Conservation (phyloP, 2,329 filamentous ascomycete species). For the Colletotrichum lindemuthianum region DNA sequence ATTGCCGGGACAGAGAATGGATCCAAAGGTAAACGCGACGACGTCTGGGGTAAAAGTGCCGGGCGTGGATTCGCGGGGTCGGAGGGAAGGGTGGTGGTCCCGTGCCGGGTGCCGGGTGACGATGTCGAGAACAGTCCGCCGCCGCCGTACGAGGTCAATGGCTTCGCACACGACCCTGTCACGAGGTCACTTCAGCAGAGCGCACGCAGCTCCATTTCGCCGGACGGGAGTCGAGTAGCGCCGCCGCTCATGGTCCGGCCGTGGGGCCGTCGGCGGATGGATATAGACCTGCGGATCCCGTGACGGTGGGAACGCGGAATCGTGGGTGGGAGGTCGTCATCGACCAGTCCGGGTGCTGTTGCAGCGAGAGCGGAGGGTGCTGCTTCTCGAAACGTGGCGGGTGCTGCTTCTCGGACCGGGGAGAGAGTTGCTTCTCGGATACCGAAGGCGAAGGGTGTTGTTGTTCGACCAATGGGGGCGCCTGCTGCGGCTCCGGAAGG, state of each 20-base stretch:
- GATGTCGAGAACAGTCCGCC: slow-evolving; percentile 4
- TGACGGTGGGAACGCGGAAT: neutral
- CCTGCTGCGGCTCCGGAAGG: too few species aligned
- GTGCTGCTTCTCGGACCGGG: slow-evolving; percentile 4
- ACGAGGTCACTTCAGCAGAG: slow-evolving; percentile 3
- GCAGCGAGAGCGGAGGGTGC: neutral
- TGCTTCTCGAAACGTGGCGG: slow-evolving; percentile 22
- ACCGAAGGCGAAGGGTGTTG: neutral
- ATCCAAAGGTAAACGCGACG: slow-evolving; percentile 5
- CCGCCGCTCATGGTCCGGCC: too few species aligned
- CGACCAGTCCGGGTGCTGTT: neutral
- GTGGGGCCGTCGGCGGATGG: neutral
- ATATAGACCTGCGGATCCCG: neutral
- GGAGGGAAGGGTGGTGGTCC: neutral
- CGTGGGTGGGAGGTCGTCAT: neutral
- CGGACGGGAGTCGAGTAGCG: too few species aligned
- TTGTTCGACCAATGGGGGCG: slow-evolving; percentile 3
- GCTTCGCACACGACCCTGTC: neutral
- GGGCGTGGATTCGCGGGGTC: neutral
- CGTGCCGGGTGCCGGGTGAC: neutral
- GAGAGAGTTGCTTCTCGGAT: slow-evolving; percentile 9
- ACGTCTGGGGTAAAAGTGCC: neutral
- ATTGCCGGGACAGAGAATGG: neutral
- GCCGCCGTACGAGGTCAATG: slow-evolving; percentile 20
- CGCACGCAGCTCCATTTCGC: slow-evolving; percentile 1